A percentile compares a stretch with the other conserved stretches of the same genome.
Evolutionary conservation across 2,329 filamentous ascomycete genomes (phyloP).

Genomic region (Dactylellina parvicollis): DNA sequence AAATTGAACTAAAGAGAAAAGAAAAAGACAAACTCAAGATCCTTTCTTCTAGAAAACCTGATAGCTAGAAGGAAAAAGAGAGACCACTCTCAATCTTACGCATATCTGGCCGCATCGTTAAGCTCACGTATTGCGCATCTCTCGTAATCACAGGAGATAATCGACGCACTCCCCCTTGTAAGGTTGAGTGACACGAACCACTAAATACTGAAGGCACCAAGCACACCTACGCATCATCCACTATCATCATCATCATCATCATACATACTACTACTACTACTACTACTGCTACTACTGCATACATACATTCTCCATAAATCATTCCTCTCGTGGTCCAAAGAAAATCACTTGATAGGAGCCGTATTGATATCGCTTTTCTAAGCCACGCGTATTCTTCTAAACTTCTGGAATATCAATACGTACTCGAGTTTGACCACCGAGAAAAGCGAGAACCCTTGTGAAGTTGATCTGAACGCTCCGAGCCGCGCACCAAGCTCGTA

Average conservation of each 20-base stretch:
- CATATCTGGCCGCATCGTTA: slow-evolving; percentile 44
- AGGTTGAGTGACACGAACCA: slow-evolving; percentile 52
- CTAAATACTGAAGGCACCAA: slow-evolving; percentile 29
- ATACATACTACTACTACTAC: slow-evolving; percentile 14
- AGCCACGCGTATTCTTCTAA: slow-evolving; percentile 52
- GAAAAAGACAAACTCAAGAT: slow-evolving; percentile 1
- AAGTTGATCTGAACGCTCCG: slow-evolving; percentile 51
- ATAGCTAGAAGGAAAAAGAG: slow-evolving; percentile 37
- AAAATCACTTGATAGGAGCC: slow-evolving; percentile 45
- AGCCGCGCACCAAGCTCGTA: slow-evolving; percentile 36
- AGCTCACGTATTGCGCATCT: slow-evolving; percentile 48
- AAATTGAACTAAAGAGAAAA: slow-evolving; percentile 49
- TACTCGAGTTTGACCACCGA: slow-evolving; percentile 48
- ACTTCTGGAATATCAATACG: slow-evolving; percentile 44
- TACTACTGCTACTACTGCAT: slow-evolving; percentile 30
- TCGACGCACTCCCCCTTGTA: slow-evolving; percentile 54
- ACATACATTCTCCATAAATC: slow-evolving; percentile 35
- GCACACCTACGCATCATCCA: slow-evolving; percentile 4
- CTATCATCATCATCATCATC: slow-evolving; percentile 14
- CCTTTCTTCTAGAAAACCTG: slow-evolving; percentile 27
- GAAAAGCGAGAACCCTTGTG: slow-evolving; percentile 25
- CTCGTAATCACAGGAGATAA: slow-evolving; percentile 45
- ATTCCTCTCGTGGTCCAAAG: slow-evolving; percentile 44
- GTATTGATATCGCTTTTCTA: slow-evolving; percentile 39
- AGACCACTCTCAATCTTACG: slow-evolving; percentile 40